Conservation (phyloP, 257 asterid genomes). For the Mentha longifolia region DNA sequence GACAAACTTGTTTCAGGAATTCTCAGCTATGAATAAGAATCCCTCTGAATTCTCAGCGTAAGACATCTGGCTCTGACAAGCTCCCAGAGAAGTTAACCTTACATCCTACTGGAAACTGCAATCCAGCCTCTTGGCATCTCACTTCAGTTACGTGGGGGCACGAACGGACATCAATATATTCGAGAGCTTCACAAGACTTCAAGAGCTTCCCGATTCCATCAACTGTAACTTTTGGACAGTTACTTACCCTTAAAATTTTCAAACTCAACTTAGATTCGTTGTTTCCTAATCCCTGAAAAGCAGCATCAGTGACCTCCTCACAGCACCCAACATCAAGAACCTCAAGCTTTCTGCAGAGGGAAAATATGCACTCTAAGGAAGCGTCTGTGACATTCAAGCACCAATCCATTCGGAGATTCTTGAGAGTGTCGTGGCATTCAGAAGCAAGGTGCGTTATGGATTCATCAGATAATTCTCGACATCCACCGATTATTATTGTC, state of each 20-base stretch:
- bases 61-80: slow-evolving; percentile 72
- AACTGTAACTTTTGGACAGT: slow-evolving; percentile 84
- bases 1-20: not conserved
- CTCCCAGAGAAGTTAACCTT: slow-evolving; percentile 79
- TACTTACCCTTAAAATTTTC: slow-evolving; percentile 72
- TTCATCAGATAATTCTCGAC: slow-evolving; percentile 68
- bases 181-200: slow-evolving; percentile 67
- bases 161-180: slow-evolving; percentile 83
- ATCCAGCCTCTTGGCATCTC: slow-evolving; percentile 71
- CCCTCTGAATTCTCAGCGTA: slow-evolving; percentile 42
- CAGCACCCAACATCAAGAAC: slow-evolving; percentile 91
- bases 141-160: slow-evolving; percentile 76
- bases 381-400: slow-evolving; percentile 72
- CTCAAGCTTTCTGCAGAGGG: slow-evolving; percentile 73
- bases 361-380: slow-evolving; percentile 58
- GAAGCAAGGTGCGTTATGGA: slow-evolving; percentile 69
- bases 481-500: slow-evolving; percentile 83
- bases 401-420: slow-evolving; percentile 95
- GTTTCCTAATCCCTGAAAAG: slow-evolving; percentile 66
- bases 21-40: not conserved
- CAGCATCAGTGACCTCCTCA: slow-evolving; percentile 83
- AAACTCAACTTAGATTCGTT: slow-evolving; percentile 50
- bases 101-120: slow-evolving; percentile 70
- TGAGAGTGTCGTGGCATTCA: slow-evolving; percentile 61
- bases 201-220: slow-evolving; percentile 58